Conservation (phyloP, 2,329 filamentous ascomycete genomes). For the Tolypocladium inflatum region DNA sequence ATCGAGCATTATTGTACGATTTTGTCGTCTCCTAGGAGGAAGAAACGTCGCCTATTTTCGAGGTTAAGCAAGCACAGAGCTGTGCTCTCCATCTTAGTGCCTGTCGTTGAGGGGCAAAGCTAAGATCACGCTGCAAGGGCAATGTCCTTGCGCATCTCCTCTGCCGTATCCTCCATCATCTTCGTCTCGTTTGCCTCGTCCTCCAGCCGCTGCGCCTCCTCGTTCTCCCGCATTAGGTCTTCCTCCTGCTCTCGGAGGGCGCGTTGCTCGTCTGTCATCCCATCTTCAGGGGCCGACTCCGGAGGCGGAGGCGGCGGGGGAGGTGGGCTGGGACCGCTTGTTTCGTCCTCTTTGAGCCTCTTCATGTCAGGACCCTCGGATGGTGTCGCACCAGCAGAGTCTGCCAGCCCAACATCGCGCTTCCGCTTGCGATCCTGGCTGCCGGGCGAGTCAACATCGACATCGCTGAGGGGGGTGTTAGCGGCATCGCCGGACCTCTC, state of each 20-base stretch:
- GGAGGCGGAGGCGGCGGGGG: conserved; percentile 39
- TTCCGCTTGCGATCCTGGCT: conserved; percentile 56
- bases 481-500: conserved; percentile 17
- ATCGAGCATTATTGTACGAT: not conserved
- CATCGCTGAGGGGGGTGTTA: conserved; percentile 30
- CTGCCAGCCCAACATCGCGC: conserved; percentile 29
- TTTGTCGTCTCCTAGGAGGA: not conserved
- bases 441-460: conserved; percentile 31
- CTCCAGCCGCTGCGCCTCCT: conserved; percentile 43
- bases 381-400: conserved; percentile 36
- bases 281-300: conserved; percentile 24
- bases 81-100: not conserved
- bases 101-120: not conserved
- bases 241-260: conserved; percentile 40
- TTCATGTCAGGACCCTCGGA: conserved; percentile 48
- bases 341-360: conserved; percentile 38
- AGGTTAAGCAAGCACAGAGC: not conserved
- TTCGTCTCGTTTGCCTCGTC: conserved; percentile 31
- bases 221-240: conserved; percentile 41
- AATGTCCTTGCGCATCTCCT: conserved; percentile 13
- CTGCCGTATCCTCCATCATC: conserved; percentile 13
- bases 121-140: conserved; percentile 6
- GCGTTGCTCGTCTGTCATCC: conserved; percentile 31
- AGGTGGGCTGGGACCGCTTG: conserved; percentile 27
- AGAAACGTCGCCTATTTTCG: not conserved